Conservation (phyloP, 768 basidiomycete species). For the Rhodotorula toruloides region DNA sequence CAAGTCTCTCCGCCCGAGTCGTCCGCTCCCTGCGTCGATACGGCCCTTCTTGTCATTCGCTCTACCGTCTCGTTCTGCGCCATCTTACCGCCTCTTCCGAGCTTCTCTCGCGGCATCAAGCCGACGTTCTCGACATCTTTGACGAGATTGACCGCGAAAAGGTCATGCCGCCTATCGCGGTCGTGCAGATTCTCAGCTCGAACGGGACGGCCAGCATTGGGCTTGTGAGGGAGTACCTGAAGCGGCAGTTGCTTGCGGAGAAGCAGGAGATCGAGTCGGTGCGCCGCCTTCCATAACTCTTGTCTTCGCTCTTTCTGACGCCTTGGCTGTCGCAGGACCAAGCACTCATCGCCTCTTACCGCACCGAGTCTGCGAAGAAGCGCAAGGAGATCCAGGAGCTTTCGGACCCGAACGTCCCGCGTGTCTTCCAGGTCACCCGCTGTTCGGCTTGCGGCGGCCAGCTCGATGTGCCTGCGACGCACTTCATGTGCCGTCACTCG, state of each 20-base stretch:
- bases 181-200: slow-evolving; percentile 79
- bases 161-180: slow-evolving; percentile 81
- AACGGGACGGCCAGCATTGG: slow-evolving; percentile 89
- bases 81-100: slow-evolving; percentile 80
- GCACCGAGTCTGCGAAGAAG: slow-evolving; percentile 72
- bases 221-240: slow-evolving; percentile 84
- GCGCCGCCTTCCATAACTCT: slow-evolving; percentile 44
- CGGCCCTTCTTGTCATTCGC: slow-evolving; percentile 61
- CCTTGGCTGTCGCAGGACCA: slow-evolving; percentile 59
- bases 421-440: slow-evolving; percentile 88
- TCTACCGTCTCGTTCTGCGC: slow-evolving; percentile 81
- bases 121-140: slow-evolving; percentile 66
- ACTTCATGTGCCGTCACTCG: slow-evolving; percentile 98
- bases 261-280: slow-evolving; percentile 75
- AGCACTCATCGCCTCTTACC: slow-evolving; percentile 79
- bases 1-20: slow-evolving; percentile 55
- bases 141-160: slow-evolving; percentile 71
- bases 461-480: slow-evolving; percentile 84
- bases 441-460: slow-evolving; percentile 85
- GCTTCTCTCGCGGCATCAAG: slow-evolving; percentile 63
- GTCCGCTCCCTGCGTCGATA: slow-evolving; percentile 69
- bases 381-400: slow-evolving; percentile 75
- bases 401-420: slow-evolving; percentile 68
- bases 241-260: slow-evolving; percentile 67
- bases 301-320: background rate